Evolutionary conservation across 176 grass and related monocot genomes (phyloP), one percentile per base, ranked within the genome.

Genomic region (Carex kokanica): DNA sequence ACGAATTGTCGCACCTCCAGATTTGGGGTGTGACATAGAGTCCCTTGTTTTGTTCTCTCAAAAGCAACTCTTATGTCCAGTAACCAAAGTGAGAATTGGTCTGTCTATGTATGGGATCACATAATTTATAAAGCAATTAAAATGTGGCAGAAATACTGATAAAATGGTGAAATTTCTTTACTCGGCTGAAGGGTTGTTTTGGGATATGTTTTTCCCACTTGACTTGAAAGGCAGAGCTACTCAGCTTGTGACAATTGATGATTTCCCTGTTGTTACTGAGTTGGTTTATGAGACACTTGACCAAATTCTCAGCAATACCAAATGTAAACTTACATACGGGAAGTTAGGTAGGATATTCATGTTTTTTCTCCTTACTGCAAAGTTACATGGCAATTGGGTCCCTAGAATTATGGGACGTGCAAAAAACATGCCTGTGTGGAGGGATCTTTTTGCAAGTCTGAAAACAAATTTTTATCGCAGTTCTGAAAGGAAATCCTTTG

Each of bases 291-390:
- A 86, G 81, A 65, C 78, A n/a, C 73, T 97, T 57, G 31, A 62
- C 51, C 45, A 43, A 34, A 43, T 81, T 53, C 43, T 82, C 9
- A 47, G 15, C 36, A 12, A 15, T 80, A 66, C 0, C 1, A 83
- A 38, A 41, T 49, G 18, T 4, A 81, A 88, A 6, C 75, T 93
- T 61, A 90, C 88, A 29, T 61, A 90, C 41, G 87, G 81, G 13
- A 61, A 88, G 23, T 70, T 91, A 61, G 89, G 84, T 27, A 97
- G 81, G 80, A 29, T 89, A 11, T 23, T 66, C 15, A 85, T 87
- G 81, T 13, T 81, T 51, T 67, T 93, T 16, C 73, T 97, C 14
- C 31, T 87, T 15, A 80, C 15, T 27, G 82, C 31, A 25, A 61
- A 21, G 7, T 84, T 88, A 27, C 40, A 81, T 38, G 78, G 74